phyloP scores from a whole-genome alignment of 164 flowering plant genomes.

The Berberis thunbergii region DNA sequence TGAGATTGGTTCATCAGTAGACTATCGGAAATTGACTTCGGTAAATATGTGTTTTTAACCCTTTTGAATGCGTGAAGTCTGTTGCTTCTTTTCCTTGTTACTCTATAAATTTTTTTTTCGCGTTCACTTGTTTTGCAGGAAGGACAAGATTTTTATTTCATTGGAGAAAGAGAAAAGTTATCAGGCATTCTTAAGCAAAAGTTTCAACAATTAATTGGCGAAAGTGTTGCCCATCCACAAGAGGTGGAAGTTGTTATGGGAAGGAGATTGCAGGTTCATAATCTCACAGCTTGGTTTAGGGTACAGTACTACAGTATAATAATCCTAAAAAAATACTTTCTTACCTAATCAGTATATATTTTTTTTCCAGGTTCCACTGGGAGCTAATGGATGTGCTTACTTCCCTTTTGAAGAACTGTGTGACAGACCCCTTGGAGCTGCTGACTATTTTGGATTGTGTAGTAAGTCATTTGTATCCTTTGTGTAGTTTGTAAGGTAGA shows the following conservation, averaged over 20 bases:
- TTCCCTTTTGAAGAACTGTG: slow-evolving; percentile 89
- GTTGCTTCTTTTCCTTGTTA: neutral
- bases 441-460: slow-evolving; percentile 90
- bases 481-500: neutral
- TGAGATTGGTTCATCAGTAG: slow-evolving; percentile 82
- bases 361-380: slow-evolving; percentile 56
- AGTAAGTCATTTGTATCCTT: slow-evolving; percentile 44
- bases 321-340: neutral
- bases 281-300: neutral
- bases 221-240: slow-evolving; percentile 42
- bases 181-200: slow-evolving; percentile 52
- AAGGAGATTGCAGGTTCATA: slow-evolving; percentile 60
- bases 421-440: slow-evolving; percentile 95
- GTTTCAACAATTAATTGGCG: slow-evolving; percentile 63
- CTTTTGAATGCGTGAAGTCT: neutral
- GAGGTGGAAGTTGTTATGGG: slow-evolving; percentile 99
- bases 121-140: slow-evolving; percentile 41
- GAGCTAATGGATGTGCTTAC: slow-evolving; percentile 92
- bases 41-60: slow-evolving; percentile 24
- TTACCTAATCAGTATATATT: neutral
- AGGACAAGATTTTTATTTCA: slow-evolving; percentile 76
- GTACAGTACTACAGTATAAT: neutral
- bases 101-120: neutral
- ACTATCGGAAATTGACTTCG: slow-evolving; percentile 88
- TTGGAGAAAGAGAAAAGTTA: slow-evolving; percentile 32